Evolutionary conservation across 768 basidiomycete species (phyloP).

Genomic region (Auricularia auricula-judae): DNA sequence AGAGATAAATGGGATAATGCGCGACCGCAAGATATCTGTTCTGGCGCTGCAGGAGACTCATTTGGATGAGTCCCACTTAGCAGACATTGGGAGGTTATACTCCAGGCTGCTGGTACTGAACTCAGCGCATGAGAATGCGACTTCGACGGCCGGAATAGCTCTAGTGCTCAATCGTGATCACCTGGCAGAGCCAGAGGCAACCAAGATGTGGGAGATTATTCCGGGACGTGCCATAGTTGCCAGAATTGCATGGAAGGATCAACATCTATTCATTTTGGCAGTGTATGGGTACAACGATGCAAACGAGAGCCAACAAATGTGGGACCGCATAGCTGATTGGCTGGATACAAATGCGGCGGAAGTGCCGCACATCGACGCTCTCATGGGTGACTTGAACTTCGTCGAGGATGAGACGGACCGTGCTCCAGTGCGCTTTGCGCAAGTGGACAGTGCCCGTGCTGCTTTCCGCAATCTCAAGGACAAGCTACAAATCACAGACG

Average conservation of each 20-base stretch:
- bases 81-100: not conserved
- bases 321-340: too few species aligned
- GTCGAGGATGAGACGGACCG: not conserved
- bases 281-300: not conserved
- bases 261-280: not conserved
- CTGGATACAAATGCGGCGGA: too few species aligned
- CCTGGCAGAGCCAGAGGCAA: not conserved
- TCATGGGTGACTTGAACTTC: too few species aligned
- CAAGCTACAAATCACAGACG: not conserved
- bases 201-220: not conserved
- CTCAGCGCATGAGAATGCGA: not conserved
- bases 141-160: not conserved
- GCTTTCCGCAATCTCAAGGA: not conserved
- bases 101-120: not conserved
- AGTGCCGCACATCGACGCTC: too few species aligned
- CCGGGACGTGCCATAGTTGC: not conserved
- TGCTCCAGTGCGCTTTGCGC: not conserved
- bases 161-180: not conserved
- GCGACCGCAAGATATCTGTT: too few species aligned
- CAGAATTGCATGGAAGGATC: not conserved
- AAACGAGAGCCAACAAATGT: too few species aligned
- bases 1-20: too few species aligned
- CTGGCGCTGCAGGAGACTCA: not conserved
- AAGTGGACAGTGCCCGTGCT: not conserved
- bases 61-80: not conserved